Evolutionary conservation across 2,329 filamentous ascomycete species (phyloP).

Genomic region (Dothidotthia symphoricarpi): DNA sequence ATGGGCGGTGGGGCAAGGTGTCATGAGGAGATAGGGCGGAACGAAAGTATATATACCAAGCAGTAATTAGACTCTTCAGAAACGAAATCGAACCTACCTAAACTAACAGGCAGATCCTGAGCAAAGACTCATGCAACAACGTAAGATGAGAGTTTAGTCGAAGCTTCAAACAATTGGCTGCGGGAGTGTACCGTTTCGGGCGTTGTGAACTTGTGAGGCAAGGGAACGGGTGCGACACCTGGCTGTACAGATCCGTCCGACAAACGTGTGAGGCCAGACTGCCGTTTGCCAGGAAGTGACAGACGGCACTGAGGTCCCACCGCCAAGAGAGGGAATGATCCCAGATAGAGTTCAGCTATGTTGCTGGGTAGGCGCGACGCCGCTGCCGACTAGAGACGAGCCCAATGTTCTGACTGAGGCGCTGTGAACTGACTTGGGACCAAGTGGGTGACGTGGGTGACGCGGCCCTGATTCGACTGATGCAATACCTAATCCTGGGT

Average conservation of each 20-base stretch:
- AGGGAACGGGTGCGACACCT: conserved; percentile 38
- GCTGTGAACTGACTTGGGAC: conserved; percentile 4
- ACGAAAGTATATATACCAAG: conserved; percentile 30
- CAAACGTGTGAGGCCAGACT: conserved; percentile 28
- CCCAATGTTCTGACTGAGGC: conserved; percentile 5
- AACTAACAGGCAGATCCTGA: conserved; percentile 36
- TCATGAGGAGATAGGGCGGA: conserved; percentile 21
- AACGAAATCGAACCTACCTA: conserved; percentile 38
- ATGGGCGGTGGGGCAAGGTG: conserved; percentile 11
- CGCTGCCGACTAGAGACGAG: conserved; percentile 26
- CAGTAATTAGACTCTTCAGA: conserved; percentile 28
- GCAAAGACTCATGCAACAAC: conserved; percentile 36
- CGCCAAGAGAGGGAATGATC: conserved; percentile 20
- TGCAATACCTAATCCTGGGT: conserved; percentile 18
- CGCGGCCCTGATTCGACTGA: conserved; percentile 14
- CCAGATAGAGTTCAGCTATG: conserved; percentile 29
- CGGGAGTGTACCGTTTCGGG: conserved; percentile 42
- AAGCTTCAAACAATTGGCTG: conserved; percentile 42
- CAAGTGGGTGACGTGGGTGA: conserved; percentile 17
- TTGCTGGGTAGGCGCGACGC: conserved; percentile 30
- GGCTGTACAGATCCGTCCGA: conserved; percentile 31
- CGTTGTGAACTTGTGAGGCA: conserved; percentile 41
- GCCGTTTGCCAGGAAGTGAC: conserved; percentile 28
- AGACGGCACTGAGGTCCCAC: conserved; percentile 28
- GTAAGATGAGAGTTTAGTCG: conserved; percentile 36